These are phyloP conservation scores for Ceratocystis destructans DNA, from an alignment of 2,329 filamentous ascomycete genomes.

Conservation along the genomic window DNA sequence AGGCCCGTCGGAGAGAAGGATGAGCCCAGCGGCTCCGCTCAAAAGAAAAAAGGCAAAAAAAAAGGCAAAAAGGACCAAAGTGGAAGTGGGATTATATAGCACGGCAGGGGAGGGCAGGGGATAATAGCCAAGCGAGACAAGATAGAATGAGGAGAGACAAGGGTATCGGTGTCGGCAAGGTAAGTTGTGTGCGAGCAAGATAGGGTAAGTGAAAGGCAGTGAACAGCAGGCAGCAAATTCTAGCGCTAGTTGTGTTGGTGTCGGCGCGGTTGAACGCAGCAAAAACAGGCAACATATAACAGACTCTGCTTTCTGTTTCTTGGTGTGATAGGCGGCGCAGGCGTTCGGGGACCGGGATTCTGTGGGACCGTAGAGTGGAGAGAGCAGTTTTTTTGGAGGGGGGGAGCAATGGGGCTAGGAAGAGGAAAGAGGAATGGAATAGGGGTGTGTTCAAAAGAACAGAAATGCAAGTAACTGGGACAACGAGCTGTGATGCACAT, in stretches of 20 bases:
- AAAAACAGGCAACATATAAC: slow-evolving; percentile 9
- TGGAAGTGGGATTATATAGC: background rate
- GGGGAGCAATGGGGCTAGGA: background rate
- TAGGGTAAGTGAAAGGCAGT: too few species aligned
- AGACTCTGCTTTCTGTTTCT: background rate
- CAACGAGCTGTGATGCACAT: too few species aligned
- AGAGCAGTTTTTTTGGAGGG: background rate
- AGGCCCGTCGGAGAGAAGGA: slow-evolving; percentile 8
- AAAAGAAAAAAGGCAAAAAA: background rate
- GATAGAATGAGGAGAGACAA: slow-evolving; percentile 7
- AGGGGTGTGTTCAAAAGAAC: too few species aligned
- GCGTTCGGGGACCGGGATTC: slow-evolving; percentile 13
- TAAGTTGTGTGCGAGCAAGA: too few species aligned
- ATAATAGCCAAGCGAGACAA: slow-evolving; percentile 6
- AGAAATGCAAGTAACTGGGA: too few species aligned
- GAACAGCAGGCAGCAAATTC: background rate
- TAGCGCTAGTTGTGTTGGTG: background rate
- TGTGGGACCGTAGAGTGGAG: slow-evolving; percentile 16
- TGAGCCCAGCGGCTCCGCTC: slow-evolving; percentile 10
- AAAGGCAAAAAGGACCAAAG: slow-evolving; percentile 2
- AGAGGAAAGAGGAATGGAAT: slow-evolving; percentile 6
- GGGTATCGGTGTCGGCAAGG: background rate
- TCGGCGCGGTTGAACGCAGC: background rate
- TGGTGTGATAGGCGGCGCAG: slow-evolving; percentile 10
- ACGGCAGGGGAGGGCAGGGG: slow-evolving; percentile 2